Evolutionary conservation across 352 stramenopile genomes (phyloP), one percentile per base, ranked within the genome.

Genomic region (Thraustotheca clavata): DNA sequence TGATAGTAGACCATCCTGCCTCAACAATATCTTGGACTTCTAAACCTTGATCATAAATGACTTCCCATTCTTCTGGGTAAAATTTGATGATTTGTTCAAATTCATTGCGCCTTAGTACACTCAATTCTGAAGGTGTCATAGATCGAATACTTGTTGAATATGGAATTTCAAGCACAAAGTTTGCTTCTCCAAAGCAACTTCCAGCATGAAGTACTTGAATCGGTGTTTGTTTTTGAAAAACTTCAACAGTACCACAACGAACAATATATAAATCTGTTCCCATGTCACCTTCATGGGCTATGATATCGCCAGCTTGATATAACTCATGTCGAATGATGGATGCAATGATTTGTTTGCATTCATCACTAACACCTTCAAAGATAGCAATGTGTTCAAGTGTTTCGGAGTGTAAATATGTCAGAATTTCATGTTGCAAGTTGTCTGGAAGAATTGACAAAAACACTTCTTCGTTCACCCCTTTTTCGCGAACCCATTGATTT

Each of bases 201-300:
- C 80, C 82, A 1, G 79, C 71, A 0, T 75, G 74, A 3, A 91
- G 49, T 0, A 80, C 76, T 0, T 77, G 77, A 0, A 89, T 67
- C 0, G 82, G 82, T 3, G 86, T 69, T 3, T 69, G 62, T 62
- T 77, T 79, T 26, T 67, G 78, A 47, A 76, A 89, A 6, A 88
- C 62, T 39, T 91, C 86, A 11, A 78, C 79, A 52, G 72, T 67
- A 1, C 82, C 82, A 20, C 69, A 75, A 16, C 89, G 73, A 1
- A 91, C 69, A 4, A 91, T 77, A 34, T 86, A 81, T 62, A 89
- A 82, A 60, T 88, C 79, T 22, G 87, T 72, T 49, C 82, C 88
- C 18, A 91, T 68, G 4, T 71, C 79, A 59, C 72, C 79, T 40
- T 89, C 76, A 0, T 77, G 71, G 0, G 78, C 80, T 34, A 91